phyloP scores from a whole-genome alignment of 1,284 basidiomycete genomes.

The Marasmius fiardii region DNA sequence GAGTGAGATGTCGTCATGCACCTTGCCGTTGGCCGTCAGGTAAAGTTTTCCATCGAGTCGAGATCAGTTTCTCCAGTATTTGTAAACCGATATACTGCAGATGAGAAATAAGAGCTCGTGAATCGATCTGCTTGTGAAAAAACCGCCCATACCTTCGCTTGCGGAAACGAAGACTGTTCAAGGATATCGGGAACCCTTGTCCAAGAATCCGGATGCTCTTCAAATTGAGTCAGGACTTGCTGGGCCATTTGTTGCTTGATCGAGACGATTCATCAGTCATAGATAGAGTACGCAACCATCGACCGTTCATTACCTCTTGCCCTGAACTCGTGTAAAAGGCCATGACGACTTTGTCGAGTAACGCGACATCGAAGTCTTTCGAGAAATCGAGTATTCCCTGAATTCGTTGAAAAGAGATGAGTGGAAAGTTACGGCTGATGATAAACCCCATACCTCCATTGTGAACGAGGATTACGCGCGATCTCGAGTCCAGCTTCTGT shows the following conservation, averaged over 20 bases:
- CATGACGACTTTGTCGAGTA: conserved; percentile 85
- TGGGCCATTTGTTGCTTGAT: conserved; percentile 88
- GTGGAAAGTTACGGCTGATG: conserved; percentile 11
- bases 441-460: conserved; percentile 37
- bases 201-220: conserved; percentile 98
- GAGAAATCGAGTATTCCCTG: conserved; percentile 87
- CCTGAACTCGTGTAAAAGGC: conserved; percentile 81
- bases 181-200: conserved; percentile 95
- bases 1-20: conserved; percentile 25
- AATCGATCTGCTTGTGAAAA: background rate
- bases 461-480: conserved; percentile 20
- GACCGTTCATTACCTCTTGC: conserved; percentile 57
- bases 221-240: conserved; percentile 90
- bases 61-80: conserved; percentile 93
- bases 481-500: conserved; percentile 1
- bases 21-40: conserved; percentile 93
- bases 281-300: conserved; percentile 6
- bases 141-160: conserved; percentile 74
- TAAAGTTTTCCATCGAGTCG: conserved; percentile 93
- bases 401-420: conserved; percentile 18
- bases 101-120: conserved; percentile 14
- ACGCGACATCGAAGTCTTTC: conserved; percentile 78
- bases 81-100: conserved; percentile 90
- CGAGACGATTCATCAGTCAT: conserved; percentile 20
- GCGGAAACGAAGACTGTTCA: conserved; percentile 81